Conservation (phyloP, 2,329 filamentous ascomycete species). For the Xylariaceae sp. region DNA sequence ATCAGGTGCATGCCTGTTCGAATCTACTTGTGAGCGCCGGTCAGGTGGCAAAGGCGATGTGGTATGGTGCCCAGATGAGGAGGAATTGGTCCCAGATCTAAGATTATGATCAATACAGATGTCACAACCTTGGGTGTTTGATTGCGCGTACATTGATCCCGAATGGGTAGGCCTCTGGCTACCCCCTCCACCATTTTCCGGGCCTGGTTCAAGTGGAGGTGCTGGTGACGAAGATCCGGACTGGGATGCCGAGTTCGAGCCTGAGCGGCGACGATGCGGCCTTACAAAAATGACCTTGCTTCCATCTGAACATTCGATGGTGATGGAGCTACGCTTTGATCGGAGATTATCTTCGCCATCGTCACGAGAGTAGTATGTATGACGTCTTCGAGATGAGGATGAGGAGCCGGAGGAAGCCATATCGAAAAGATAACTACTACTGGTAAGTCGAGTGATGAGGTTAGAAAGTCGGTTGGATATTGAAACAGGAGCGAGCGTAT, state of each 20-base stretch:
- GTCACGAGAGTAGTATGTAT: neutral
- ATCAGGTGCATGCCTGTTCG: too few relatives aligned
- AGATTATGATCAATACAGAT: neutral
- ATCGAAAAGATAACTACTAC: neutral
- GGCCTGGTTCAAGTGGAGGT: neutral
- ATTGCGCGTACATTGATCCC: neutral
- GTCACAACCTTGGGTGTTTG: neutral
- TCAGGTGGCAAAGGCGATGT: neutral
- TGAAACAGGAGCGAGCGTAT: too few relatives aligned
- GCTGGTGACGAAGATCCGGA: neutral
- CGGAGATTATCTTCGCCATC: neutral
- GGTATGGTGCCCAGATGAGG: neutral
- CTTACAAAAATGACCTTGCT: constrained; percentile 8
- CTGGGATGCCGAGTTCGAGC: neutral
- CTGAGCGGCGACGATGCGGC: neutral
- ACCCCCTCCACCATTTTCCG: neutral
- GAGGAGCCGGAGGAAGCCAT: constrained; percentile 11
- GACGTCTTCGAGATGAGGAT: neutral
- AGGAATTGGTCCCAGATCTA: neutral
- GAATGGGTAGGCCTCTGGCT: neutral
- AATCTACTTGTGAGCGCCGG: too few relatives aligned
- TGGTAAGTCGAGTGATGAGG: neutral
- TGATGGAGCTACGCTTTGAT: constrained; percentile 16
- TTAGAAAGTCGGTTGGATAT: too few relatives aligned
- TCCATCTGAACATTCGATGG: constrained; percentile 21